These are phyloP conservation scores for Bremia lactucae DNA, from an alignment of 352 stramenopile genomes.

Conservation along the genomic window DNA sequence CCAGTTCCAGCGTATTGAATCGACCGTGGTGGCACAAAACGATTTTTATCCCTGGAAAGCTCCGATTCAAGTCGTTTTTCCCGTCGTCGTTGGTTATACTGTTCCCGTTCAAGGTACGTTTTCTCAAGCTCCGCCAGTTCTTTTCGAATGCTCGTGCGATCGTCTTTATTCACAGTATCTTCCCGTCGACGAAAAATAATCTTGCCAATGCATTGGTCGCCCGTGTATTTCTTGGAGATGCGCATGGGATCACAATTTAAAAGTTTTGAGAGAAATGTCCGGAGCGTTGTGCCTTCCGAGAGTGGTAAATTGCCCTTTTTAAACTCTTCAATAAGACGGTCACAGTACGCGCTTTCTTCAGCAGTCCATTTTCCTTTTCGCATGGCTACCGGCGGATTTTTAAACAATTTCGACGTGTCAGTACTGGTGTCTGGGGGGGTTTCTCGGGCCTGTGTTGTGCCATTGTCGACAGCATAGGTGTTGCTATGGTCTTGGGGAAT, in stretches of 20 bases:
- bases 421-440: background rate
- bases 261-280: slow-evolving; percentile 95
- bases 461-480: slow-evolving; percentile 10
- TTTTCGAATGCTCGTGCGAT: slow-evolving; percentile 66
- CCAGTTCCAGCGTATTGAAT: slow-evolving; percentile 22
- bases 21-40: slow-evolving; percentile 31
- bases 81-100: slow-evolving; percentile 89
- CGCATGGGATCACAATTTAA: slow-evolving; percentile 98
- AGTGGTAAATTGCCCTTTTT: slow-evolving; percentile 95
- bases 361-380: slow-evolving; percentile 94
- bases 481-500: slow-evolving; percentile 2
- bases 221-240: slow-evolving; percentile 99
- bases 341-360: slow-evolving; percentile 96
- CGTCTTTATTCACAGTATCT: slow-evolving; percentile 65
- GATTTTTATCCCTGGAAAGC: slow-evolving; percentile 60
- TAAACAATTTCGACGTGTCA: background rate
- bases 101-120: slow-evolving; percentile 92
- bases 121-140: slow-evolving; percentile 88
- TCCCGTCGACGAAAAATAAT: slow-evolving; percentile 66
- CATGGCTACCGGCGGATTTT: slow-evolving; percentile 30
- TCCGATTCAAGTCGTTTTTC: slow-evolving; percentile 80
- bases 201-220: slow-evolving; percentile 97
- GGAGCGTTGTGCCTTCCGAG: slow-evolving; percentile 93
- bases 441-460: slow-evolving; percentile 13
- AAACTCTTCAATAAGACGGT: slow-evolving; percentile 95